A percentile compares a stretch with the other conserved stretches of the same genome.
phyloP scores from a whole-genome alignment of 2,329 filamentous ascomycete genomes.

The Onygenales sp. region DNA sequence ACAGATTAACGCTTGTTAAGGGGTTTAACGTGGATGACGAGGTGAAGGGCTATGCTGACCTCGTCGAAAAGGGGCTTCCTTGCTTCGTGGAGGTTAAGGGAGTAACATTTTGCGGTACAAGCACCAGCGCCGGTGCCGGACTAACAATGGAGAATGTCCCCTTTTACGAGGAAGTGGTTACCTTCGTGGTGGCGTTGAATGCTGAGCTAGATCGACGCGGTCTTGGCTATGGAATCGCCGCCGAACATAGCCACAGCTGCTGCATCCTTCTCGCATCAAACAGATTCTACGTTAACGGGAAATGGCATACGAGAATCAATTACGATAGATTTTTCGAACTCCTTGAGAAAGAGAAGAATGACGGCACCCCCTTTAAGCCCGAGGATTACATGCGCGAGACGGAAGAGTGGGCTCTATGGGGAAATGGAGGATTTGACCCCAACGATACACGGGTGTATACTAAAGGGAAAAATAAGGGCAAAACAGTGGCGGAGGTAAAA shows the following conservation, averaged over 20 bases:
- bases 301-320: constrained; percentile 88
- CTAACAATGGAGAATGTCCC: constrained; percentile 97
- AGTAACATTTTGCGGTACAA: constrained; percentile 92
- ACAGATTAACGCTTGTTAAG: constrained; percentile 90
- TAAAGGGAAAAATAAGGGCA: constrained; percentile 54
- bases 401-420: constrained; percentile 91
- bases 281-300: constrained; percentile 64
- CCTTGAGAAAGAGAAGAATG: constrained; percentile 51
- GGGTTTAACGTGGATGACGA: constrained; percentile 97
- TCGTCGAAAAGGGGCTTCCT: constrained; percentile 76
- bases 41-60: constrained; percentile 76
- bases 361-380: constrained; percentile 63
- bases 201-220: constrained; percentile 58
- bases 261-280: constrained; percentile 79
- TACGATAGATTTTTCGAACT: constrained; percentile 82
- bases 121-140: constrained; percentile 71
- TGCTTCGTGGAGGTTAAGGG: constrained; percentile 95
- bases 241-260: constrained; percentile 91
- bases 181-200: constrained; percentile 71
- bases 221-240: constrained; percentile 79
- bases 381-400: constrained; percentile 90
- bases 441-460: constrained; percentile 77
- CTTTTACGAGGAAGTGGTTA: constrained; percentile 82
- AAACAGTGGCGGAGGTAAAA: not conserved
- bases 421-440: constrained; percentile 88